Evolutionary conservation across 371 early-diverging fungal species (phyloP).

Genomic region (Mucor piriformis): DNA sequence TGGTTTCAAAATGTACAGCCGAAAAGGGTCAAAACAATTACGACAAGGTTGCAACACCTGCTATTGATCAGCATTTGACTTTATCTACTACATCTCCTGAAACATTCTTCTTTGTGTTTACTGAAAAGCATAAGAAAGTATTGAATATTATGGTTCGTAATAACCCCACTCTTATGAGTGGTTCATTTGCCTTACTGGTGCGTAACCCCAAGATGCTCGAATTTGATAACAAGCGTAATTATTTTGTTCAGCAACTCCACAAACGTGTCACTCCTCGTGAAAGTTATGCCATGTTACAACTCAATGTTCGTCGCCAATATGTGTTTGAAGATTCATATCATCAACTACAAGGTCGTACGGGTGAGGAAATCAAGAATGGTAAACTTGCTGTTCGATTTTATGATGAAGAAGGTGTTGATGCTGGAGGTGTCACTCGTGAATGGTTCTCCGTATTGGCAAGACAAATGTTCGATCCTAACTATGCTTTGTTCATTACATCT

Average conservation of each 20-base stretch:
- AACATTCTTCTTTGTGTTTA: slow-evolving; percentile 84
- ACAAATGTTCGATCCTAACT: slow-evolving; percentile 99
- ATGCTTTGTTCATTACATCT: slow-evolving; percentile 96
- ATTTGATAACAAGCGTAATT: slow-evolving; percentile 98
- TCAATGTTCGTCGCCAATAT: slow-evolving; percentile 91
- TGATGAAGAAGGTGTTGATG: slow-evolving; percentile 98
- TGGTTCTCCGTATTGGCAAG: slow-evolving; percentile 97
- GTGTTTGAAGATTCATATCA: slow-evolving; percentile 98
- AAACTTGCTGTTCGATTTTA: slow-evolving; percentile 94
- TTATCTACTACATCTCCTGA: slow-evolving; percentile 42
- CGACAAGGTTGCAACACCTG: slow-evolving; percentile 35
- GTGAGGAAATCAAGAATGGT: slow-evolving; percentile 92
- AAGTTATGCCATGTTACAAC: slow-evolving; percentile 72
- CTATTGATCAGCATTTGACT: slow-evolving; percentile 9
- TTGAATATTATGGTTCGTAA: slow-evolving; percentile 97
- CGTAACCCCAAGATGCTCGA: slow-evolving; percentile 97
- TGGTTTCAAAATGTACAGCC: slow-evolving; percentile 80
- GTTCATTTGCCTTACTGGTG: slow-evolving; percentile 95
- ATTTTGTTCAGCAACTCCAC: slow-evolving; percentile 93
- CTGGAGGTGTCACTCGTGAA: slow-evolving; percentile 98
- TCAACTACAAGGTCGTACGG: slow-evolving; percentile 87
- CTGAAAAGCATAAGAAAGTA: slow-evolving; percentile 94
- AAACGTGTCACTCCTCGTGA: slow-evolving; percentile 73
- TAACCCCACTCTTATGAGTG: slow-evolving; percentile 94
- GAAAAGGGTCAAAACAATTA: slow-evolving; percentile 30